Evolutionary conservation across 148 eudicot genomes (phyloP).

Genomic region (Tetragonia tetragonoides): DNA sequence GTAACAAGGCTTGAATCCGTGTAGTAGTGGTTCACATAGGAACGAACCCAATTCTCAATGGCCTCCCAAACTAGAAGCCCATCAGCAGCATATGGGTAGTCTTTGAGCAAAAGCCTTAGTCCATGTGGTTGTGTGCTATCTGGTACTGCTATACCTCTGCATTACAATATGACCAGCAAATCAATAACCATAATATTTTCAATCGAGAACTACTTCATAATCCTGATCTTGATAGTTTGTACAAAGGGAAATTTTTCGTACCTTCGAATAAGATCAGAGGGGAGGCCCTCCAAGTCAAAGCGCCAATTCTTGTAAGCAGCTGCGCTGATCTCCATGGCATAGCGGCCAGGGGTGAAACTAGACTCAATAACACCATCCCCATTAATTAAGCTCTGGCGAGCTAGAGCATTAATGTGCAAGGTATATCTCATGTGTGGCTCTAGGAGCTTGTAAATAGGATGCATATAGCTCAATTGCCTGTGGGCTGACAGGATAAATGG

Average conservation of each 20-base stretch:
- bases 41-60: conserved; percentile 65
- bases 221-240: too few species aligned
- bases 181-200: background rate
- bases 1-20: conserved; percentile 45
- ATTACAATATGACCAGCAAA: background rate
- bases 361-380: conserved; percentile 83
- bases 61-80: conserved; percentile 89
- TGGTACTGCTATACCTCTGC: conserved; percentile 86
- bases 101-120: conserved; percentile 61
- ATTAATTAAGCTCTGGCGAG: conserved; percentile 70
- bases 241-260: conserved; percentile 8
- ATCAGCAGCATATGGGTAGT: conserved; percentile 92
- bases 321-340: conserved; percentile 89
- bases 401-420: conserved; percentile 68
- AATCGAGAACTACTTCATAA: too few species aligned
- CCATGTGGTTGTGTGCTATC: conserved; percentile 86
- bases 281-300: conserved; percentile 82
- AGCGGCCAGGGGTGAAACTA: conserved; percentile 90
- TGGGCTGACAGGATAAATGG: conserved; percentile 90
- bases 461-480: conserved; percentile 84
- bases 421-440: conserved; percentile 99
- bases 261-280: conserved; percentile 83
- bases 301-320: conserved; percentile 93
- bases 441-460: conserved; percentile 85
- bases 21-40: conserved; percentile 74